Percentiles rank a stretch among this genome's conserved stretches.
Evolutionary conservation across 495 filamentous ascomycete species (phyloP).

Genomic region (Penicillium odoratum): DNA sequence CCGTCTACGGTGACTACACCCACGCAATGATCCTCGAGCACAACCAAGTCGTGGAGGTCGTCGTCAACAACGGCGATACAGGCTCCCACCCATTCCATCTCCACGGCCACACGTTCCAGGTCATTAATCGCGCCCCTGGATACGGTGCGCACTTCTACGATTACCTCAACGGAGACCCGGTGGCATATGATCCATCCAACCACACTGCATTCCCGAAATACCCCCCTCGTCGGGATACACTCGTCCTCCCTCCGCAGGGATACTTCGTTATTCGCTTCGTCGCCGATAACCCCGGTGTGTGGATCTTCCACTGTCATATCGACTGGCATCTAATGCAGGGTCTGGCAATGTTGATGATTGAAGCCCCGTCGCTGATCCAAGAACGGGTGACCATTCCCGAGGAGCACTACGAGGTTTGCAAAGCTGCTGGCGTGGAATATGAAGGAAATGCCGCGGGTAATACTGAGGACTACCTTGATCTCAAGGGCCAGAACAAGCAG

Average conservation of each 20-base stretch:
- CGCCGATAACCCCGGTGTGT: conserved; percentile 65
- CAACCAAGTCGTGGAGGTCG: conserved; percentile 69
- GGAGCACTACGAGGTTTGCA: conserved; percentile 63
- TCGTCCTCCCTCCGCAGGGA: conserved; percentile 54
- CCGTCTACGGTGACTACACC: conserved; percentile 73
- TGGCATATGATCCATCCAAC: conserved; percentile 40
- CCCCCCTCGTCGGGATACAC: conserved; percentile 58
- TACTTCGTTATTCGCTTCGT: conserved; percentile 68
- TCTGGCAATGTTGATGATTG: conserved; percentile 45
- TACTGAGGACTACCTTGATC: conserved; percentile 59
- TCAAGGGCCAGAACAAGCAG: conserved; percentile 59
- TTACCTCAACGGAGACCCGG: conserved; percentile 35
- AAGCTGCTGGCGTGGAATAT: conserved; percentile 38
- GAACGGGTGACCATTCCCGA: conserved; percentile 58
- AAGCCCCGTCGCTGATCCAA: conserved; percentile 65
- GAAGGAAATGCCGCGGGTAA: conserved; percentile 79
- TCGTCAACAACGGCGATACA: conserved; percentile 75
- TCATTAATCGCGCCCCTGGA: conserved; percentile 51
- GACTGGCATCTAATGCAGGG: conserved; percentile 61
- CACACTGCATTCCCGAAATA: conserved; percentile 33
- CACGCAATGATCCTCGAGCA: conserved; percentile 67
- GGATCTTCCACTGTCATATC: conserved; percentile 65
- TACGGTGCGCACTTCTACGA: conserved; percentile 44
- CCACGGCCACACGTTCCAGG: conserved; percentile 83
- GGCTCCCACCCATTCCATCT: conserved; percentile 85